phyloP scores from a whole-genome alignment of 2,329 filamentous ascomycete species.

The Ceratocystis ficicola region DNA sequence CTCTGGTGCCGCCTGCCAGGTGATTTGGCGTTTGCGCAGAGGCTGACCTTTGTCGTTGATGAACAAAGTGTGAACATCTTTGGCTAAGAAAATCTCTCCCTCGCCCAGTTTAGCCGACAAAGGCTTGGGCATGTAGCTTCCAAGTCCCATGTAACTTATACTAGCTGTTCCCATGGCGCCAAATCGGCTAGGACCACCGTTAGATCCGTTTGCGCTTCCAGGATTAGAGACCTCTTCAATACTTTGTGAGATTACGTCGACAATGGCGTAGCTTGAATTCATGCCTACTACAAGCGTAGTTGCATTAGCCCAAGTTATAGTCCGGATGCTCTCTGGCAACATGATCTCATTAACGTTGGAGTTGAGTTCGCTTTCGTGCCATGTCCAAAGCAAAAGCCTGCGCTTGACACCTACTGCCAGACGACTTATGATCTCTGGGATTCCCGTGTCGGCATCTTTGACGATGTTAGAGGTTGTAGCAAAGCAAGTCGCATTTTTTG shows the following conservation, averaged over 20 bases:
- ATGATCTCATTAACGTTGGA: constrained; percentile 63
- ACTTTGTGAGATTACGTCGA: constrained; percentile 65
- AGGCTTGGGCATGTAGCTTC: constrained; percentile 81
- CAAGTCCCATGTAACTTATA: constrained; percentile 95
- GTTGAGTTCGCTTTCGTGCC: constrained; percentile 85
- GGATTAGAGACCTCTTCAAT: constrained; percentile 69
- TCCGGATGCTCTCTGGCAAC: constrained; percentile 72
- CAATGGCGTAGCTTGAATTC: constrained; percentile 80
- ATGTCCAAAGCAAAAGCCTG: constrained; percentile 80
- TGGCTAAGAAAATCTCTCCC: constrained; percentile 82
- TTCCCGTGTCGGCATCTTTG: constrained; percentile 72
- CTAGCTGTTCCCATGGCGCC: constrained; percentile 71
- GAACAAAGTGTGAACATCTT: constrained; percentile 92
- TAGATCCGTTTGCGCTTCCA: constrained; percentile 54
- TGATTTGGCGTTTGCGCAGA: constrained; percentile 74
- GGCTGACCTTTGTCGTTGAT: constrained; percentile 73
- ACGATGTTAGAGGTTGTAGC: constrained; percentile 93
- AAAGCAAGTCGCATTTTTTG: constrained; percentile 80
- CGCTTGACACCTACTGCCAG: constrained; percentile 89
- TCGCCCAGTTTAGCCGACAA: constrained; percentile 71
- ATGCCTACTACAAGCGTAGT: constrained; percentile 81
- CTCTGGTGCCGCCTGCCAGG: constrained; percentile 79
- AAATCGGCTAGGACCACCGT: constrained; percentile 57
- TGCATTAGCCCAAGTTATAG: constrained; percentile 79
- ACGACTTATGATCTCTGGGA: constrained; percentile 84